Percentiles rank a stretch among this genome's conserved stretches.
phyloP scores from a whole-genome alignment of 305 asterid species.

The Fraxinus albicans region DNA sequence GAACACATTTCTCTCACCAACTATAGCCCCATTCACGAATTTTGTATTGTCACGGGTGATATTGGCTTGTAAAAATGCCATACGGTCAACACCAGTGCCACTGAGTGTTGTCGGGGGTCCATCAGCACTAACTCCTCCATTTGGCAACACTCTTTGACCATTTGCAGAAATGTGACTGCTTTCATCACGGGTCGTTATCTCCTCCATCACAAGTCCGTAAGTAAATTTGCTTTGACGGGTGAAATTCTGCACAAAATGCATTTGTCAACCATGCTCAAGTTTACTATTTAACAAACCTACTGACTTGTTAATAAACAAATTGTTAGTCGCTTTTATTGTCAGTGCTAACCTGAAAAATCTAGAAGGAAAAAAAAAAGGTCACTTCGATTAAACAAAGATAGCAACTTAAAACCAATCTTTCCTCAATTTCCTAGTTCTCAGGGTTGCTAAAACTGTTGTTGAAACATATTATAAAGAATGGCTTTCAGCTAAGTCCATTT shows the following conservation, averaged over 20 bases:
- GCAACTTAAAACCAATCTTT: slow-evolving; percentile 2
- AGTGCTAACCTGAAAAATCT: background rate
- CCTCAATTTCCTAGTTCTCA: background rate
- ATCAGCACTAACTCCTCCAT: slow-evolving; percentile 95
- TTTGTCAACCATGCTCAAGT: slow-evolving; percentile 8
- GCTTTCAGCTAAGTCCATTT: background rate
- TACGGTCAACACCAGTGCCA: slow-evolving; percentile 93
- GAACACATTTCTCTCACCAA: slow-evolving; percentile 92
- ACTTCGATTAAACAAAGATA: background rate
- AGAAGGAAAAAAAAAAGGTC: background rate
- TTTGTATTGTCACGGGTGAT: slow-evolving; percentile 94
- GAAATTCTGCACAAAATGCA: slow-evolving; percentile 65
- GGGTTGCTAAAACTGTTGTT: background rate
- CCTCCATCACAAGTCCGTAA: slow-evolving; percentile 95
- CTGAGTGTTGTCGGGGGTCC: slow-evolving; percentile 99
- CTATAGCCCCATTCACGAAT: slow-evolving; percentile 88
- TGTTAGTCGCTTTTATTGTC: background rate
- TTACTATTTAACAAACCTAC: slow-evolving; percentile 15
- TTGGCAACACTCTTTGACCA: slow-evolving; percentile 92
- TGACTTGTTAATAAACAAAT: slow-evolving; percentile 20
- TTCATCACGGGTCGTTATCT: slow-evolving; percentile 96
- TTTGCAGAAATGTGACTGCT: slow-evolving; percentile 86
- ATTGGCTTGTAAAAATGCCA: slow-evolving; percentile 93
- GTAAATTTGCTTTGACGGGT: slow-evolving; percentile 99
- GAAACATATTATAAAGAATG: slow-evolving; percentile 7